These are phyloP conservation scores for Phalaenopsis equestris DNA, from an alignment of 106 monocot species.

Conservation along the genomic window DNA sequence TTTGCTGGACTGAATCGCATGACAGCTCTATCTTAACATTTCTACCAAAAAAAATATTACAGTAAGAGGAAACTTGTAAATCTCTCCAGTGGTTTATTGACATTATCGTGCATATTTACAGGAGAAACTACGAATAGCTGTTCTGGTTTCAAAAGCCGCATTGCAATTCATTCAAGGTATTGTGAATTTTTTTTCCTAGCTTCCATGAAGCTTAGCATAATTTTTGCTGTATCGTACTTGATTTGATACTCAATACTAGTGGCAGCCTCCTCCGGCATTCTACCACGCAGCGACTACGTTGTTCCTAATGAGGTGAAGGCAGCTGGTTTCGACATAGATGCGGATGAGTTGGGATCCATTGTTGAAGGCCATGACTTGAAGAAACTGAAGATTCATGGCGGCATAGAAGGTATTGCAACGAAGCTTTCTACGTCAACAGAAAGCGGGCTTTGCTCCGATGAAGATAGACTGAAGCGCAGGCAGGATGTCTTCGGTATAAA, in stretches of 20 bases:
- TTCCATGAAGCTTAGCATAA: background rate
- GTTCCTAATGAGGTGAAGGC: conserved; percentile 13
- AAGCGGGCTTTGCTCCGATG: conserved; percentile 6
- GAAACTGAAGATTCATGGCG: conserved; percentile 17
- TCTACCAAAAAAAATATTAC: background rate
- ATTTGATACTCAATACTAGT: background rate
- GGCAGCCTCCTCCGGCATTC: background rate
- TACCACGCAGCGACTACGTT: conserved; percentile 6
- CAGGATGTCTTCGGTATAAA: conserved; percentile 12
- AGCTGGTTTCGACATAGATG: conserved; percentile 15
- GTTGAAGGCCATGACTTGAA: conserved; percentile 18
- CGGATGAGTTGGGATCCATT: conserved; percentile 16
- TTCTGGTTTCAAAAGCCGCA: conserved; percentile 22
- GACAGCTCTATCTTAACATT: background rate
- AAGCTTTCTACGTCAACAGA: conserved; percentile 11
- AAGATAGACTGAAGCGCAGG: conserved; percentile 7
- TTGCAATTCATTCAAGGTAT: conserved; percentile 20
- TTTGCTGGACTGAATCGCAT: background rate
- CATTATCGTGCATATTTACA: background rate
- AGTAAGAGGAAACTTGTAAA: background rate
- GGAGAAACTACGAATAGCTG: conserved; percentile 21
- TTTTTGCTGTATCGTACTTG: background rate
- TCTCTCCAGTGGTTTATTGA: background rate
- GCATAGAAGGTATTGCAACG: conserved; percentile 14
- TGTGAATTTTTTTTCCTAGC: background rate